Evolutionary conservation across 129 eudicot genomes (phyloP).

Genomic region (Tagetes patula): DNA sequence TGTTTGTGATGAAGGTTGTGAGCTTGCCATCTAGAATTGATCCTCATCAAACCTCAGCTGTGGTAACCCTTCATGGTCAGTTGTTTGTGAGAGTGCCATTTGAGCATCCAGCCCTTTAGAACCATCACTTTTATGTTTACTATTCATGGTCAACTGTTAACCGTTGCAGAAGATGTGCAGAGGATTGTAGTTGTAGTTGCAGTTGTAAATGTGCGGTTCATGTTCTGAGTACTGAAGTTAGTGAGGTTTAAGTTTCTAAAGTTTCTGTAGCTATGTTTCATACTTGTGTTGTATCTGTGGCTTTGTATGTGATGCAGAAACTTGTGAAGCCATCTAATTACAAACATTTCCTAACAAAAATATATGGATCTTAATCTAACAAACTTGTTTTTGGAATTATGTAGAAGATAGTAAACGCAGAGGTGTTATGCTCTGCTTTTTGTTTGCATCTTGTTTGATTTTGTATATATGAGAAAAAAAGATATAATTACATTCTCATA

Average conservation of each 20-base stretch:
- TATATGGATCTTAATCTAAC: not conserved
- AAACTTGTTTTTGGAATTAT: not conserved
- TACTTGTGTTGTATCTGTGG: not conserved
- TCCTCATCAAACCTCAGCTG: slow-evolving; percentile 95
- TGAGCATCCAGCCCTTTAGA: slow-evolving; percentile 55
- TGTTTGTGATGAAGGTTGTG: slow-evolving; percentile 55
- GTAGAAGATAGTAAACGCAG: too few relatives aligned
- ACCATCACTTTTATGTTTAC: slow-evolving; percentile 4
- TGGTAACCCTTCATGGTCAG: slow-evolving; percentile 94
- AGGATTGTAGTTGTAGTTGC: slow-evolving; percentile 11
- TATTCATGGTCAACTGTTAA: not conserved
- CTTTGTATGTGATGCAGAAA: not conserved
- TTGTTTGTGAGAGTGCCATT: slow-evolving; percentile 93
- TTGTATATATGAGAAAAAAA: too few relatives aligned
- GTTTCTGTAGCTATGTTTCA: slow-evolving; percentile 15
- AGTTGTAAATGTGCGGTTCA: slow-evolving; percentile 19
- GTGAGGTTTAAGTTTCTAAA: not conserved
- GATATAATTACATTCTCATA: too few relatives aligned
- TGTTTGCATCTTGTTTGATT: too few relatives aligned
- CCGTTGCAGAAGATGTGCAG: slow-evolving; percentile 16
- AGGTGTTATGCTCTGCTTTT: too few relatives aligned
- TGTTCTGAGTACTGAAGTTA: not conserved
- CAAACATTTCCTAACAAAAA: slow-evolving; percentile 5
- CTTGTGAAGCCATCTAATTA: not conserved
- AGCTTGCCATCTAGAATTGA: slow-evolving; percentile 92